These are phyloP conservation scores for Torrubiella hemipterigena DNA, from an alignment of 2,329 filamentous ascomycete genomes.

Conservation along the genomic window DNA sequence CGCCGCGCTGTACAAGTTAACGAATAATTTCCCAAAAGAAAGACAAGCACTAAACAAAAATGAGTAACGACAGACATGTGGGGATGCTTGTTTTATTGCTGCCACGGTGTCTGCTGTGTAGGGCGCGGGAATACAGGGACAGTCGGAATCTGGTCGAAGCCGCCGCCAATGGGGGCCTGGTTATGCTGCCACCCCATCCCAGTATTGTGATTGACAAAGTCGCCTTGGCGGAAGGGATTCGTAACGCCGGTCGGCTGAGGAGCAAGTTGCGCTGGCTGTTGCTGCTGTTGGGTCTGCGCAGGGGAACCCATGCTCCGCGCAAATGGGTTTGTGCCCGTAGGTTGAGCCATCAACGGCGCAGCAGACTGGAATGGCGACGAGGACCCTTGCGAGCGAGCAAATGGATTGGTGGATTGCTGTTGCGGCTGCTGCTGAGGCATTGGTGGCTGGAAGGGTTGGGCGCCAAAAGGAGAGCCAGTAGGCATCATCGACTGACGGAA, in stretches of 20 bases:
- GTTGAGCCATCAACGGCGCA: slow-evolving; percentile 32
- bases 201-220: slow-evolving; percentile 80
- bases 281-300: slow-evolving; percentile 17
- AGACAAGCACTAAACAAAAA: too few relatives aligned
- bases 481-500: slow-evolving; percentile 86
- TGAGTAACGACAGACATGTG: too few relatives aligned
- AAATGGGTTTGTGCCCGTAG: slow-evolving; percentile 49
- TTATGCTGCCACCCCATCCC: slow-evolving; percentile 81
- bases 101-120: slow-evolving; percentile 49
- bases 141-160: slow-evolving; percentile 66
- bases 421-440: slow-evolving; percentile 17
- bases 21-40: too few relatives aligned
- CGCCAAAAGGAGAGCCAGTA: slow-evolving; percentile 41
- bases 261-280: slow-evolving; percentile 41
- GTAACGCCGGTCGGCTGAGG: slow-evolving; percentile 79
- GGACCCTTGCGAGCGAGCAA: slow-evolving; percentile 49
- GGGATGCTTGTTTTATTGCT: slow-evolving; percentile 37
- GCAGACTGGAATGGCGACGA: slow-evolving; percentile 32
- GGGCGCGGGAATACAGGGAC: slow-evolving; percentile 79
- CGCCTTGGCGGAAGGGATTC: slow-evolving; percentile 87
- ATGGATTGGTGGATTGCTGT: slow-evolving; percentile 74
- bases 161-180: slow-evolving; percentile 69
- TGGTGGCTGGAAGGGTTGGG: slow-evolving; percentile 11
- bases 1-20: too few relatives aligned
- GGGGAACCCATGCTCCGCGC: slow-evolving; percentile 28